A percentile compares a stretch with the other conserved stretches of the same genome.
Conservation (phyloP, 2,329 filamentous ascomycete species). For the Pseudonectria buxi region DNA sequence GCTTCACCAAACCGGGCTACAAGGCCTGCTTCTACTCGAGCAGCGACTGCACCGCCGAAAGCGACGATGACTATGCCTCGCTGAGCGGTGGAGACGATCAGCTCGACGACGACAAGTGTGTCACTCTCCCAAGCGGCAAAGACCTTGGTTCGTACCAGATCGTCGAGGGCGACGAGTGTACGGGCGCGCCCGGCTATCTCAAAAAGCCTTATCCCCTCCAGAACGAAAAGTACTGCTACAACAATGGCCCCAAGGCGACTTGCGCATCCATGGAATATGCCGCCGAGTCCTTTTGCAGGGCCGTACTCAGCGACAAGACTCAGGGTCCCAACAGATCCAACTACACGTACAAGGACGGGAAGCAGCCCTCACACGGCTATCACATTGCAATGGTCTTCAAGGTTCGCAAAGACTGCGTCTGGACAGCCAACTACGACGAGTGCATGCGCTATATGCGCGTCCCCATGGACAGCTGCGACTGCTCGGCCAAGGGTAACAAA, state of each 20-base stretch:
- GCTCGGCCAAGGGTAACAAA: conserved; percentile 13
- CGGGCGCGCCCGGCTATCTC: too few species aligned
- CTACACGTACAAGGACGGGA: conserved; percentile 6
- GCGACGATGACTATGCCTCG: too few species aligned
- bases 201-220: conserved; percentile 1
- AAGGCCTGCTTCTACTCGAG: too few species aligned
- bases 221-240: conserved; percentile 10
- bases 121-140: too few species aligned
- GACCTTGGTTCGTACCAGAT: too few species aligned
- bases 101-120: too few species aligned
- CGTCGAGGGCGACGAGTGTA: too few species aligned
- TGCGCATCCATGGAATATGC: conserved; percentile 3
- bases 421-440: conserved; percentile 8
- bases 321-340: too few species aligned
- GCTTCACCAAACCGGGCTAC: too few species aligned
- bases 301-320: conserved; percentile 2
- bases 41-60: too few species aligned
- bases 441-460: conserved; percentile 20
- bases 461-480: conserved; percentile 20
- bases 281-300: conserved; percentile 10
- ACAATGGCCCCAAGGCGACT: conserved; percentile 4
- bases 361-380: conserved; percentile 3
- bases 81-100: too few species aligned
- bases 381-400: conserved; percentile 11
- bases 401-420: conserved; percentile 12